Percentiles rank a stretch among this genome's conserved stretches.
phyloP scores from a whole-genome alignment of 257 asterid species.

The Voacanga thouarsii region DNA sequence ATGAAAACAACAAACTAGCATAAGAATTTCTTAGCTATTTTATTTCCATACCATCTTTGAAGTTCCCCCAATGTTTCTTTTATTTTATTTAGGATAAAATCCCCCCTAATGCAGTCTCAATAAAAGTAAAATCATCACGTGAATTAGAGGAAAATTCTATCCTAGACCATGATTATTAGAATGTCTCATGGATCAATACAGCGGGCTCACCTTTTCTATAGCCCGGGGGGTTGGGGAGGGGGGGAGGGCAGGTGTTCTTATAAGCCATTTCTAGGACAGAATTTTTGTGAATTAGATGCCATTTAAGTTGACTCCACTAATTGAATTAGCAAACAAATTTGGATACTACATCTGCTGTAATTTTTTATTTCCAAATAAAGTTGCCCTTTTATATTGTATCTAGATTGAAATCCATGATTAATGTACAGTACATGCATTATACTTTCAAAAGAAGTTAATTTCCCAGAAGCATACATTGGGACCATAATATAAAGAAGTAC shows the following conservation, averaged over 20 bases:
- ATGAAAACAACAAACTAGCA: neutral
- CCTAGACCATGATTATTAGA: neutral
- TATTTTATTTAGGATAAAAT: neutral
- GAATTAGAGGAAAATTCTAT: neutral
- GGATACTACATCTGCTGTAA: neutral
- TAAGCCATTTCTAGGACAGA: neutral
- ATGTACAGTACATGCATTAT: neutral
- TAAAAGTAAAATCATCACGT: neutral
- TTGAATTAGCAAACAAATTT: neutral
- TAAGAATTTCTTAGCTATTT: neutral
- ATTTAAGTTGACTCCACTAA: neutral
- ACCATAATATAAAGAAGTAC: neutral
- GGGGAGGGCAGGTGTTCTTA: too few species aligned
- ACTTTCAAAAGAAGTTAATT: neutral
- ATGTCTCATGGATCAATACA: neutral
- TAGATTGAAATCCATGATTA: neutral
- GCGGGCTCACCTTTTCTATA: neutral
- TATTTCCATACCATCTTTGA: neutral
- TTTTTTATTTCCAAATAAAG: neutral
- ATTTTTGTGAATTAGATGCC: neutral
- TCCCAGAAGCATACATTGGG: neutral
- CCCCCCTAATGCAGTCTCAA: neutral
- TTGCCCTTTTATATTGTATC: neutral
- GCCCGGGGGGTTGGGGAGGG: too few species aligned
- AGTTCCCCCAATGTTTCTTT: neutral